Evolutionary conservation across 1,284 basidiomycete species (phyloP), one percentile per base, ranked within the genome.

Genomic region (Moesziomyces sp.): DNA sequence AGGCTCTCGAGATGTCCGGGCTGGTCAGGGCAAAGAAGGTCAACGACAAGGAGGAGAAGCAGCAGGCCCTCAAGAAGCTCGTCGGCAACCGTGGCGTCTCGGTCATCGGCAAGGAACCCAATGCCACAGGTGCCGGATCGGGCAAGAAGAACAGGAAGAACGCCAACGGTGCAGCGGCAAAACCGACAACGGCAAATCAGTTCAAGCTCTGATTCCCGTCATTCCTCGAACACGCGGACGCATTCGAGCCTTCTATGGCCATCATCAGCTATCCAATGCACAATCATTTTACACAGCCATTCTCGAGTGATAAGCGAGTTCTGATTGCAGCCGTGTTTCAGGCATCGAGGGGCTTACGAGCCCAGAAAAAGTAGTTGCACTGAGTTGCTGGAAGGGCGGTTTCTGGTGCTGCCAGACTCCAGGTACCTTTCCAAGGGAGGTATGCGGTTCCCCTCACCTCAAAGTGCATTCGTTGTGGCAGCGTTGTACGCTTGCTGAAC

Each of bases 1-100:
- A 89, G 52, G 88, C 90, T 24, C 89, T 93, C 71, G 85, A 87
- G n/a, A 84, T 96, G 58, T 89, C 90, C 59, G 89, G 73, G 0
- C 58, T 73, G 24, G 65, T 66, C n/a, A 55, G 66, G 3, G 68
- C 69, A 14, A 75, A 74, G 21, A 71, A 61, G 55, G 59, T 58
- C 46, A 63, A 56, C 50, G 55, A 59, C 46, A 67, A 72, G 60
- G 58, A 80, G 54, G 80, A 83, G 60, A 82, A 83, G 72, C 75
- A 82, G 49, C 66, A 81, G 54, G 81, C 81, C 47, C 71, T 83
- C 51, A 76, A 79, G 61, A 77, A 77, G 58, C 52, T 83, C 10
- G 67, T 83, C 16, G 82, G 82, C 46, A 80, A 81, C 57, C 74
- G 77, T 33, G 79, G 81, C 48, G 78, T 83, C 1, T 77, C 65